Evolutionary conservation across 345 rosid genomes (phyloP).

Genomic region (Garcia nutans): DNA sequence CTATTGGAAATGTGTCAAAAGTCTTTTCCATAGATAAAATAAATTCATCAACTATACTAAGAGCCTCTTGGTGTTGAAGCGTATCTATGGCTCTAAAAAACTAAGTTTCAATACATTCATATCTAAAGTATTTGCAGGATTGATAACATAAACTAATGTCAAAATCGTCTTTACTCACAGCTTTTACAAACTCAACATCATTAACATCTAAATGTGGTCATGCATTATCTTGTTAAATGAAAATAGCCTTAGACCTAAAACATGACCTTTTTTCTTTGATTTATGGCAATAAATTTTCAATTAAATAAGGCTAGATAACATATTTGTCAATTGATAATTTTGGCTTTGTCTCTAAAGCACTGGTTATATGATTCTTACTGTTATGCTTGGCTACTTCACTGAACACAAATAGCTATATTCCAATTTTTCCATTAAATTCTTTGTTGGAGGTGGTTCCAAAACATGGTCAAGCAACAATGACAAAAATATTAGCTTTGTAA

Average conservation of each 20-base stretch:
- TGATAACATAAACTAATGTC: too few relatives aligned
- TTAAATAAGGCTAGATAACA: background rate
- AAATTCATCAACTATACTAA: too few relatives aligned
- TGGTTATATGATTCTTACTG: background rate
- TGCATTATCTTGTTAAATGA: conserved; percentile 2
- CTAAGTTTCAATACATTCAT: too few relatives aligned
- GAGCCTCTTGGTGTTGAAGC: too few relatives aligned
- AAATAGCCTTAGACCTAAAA: background rate
- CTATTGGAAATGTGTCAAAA: too few relatives aligned
- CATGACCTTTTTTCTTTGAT: background rate
- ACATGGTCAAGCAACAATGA: too few relatives aligned
- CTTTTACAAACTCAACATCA: background rate
- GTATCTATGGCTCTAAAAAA: too few relatives aligned
- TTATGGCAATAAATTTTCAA: background rate
- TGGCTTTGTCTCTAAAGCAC: background rate
- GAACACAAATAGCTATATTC: background rate
- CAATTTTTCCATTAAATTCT: background rate
- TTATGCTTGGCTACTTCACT: background rate
- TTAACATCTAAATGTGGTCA: background rate
- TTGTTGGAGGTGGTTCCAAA: too few relatives aligned
- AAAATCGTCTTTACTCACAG: too few relatives aligned
- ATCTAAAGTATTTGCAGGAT: too few relatives aligned
- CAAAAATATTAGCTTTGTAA: too few relatives aligned
- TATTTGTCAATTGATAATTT: background rate
- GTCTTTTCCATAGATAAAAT: too few relatives aligned